These are phyloP conservation scores for Solanum hybrid DNA, from an alignment of 305 asterid species.

Conservation along the genomic window DNA sequence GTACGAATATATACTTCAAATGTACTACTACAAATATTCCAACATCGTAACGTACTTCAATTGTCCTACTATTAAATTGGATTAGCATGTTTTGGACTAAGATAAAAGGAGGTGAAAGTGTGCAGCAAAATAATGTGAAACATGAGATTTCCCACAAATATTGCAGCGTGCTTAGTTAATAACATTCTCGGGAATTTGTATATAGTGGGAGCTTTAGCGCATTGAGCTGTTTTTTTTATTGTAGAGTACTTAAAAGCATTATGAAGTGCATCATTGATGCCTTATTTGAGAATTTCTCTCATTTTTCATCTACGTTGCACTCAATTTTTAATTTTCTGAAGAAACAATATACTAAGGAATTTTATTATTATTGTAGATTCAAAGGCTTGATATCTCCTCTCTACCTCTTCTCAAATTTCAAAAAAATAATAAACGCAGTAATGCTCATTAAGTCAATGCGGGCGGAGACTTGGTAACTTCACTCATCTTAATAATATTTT, in stretches of 20 bases:
- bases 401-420: background rate
- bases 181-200: background rate
- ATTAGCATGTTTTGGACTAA: background rate
- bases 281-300: background rate
- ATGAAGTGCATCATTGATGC: slow-evolving; percentile 17
- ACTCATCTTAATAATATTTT: background rate
- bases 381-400: background rate
- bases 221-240: too few relatives aligned
- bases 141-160: background rate
- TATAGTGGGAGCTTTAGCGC: background rate
- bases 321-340: slow-evolving; percentile 4
- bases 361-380: background rate
- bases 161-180: too few relatives aligned
- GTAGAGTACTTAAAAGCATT: background rate
- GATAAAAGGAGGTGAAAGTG: background rate
- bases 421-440: background rate
- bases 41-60: background rate
- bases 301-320: background rate
- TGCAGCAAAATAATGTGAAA: background rate
- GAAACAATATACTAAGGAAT: background rate
- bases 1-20: background rate
- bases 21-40: background rate
- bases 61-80: background rate
- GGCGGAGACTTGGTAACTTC: background rate
- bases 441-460: background rate